phyloP scores from a whole-genome alignment of 2,329 filamentous ascomycete species.

The Pestalotiopsis sp. region DNA sequence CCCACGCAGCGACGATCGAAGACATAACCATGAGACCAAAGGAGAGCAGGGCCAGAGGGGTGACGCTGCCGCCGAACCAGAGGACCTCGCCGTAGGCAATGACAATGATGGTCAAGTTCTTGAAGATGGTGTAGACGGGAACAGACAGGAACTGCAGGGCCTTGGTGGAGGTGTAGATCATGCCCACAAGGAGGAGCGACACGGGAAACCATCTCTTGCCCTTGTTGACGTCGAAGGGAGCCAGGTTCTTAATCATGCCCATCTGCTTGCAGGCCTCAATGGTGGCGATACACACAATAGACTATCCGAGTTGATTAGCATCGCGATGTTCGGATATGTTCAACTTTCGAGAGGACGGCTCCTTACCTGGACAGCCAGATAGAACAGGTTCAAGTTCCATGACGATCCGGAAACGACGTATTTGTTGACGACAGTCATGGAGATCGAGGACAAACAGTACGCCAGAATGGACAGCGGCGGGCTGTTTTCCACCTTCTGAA shows the following conservation, averaged over 20 bases:
- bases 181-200: constrained; percentile 91
- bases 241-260: constrained; percentile 79
- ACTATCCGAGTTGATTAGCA: constrained; percentile 53
- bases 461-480: constrained; percentile 79
- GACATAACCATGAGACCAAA: constrained; percentile 97
- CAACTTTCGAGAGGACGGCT: background rate
- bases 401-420: constrained; percentile 88
- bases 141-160: constrained; percentile 96
- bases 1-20: constrained; percentile 94
- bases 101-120: constrained; percentile 98
- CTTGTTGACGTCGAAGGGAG: constrained; percentile 83
- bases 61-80: constrained; percentile 95
- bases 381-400: constrained; percentile 97
- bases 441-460: constrained; percentile 95
- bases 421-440: constrained; percentile 99
- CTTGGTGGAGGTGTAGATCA: constrained; percentile 98
- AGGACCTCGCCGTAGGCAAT: constrained; percentile 98
- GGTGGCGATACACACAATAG: constrained; percentile 82
- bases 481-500: constrained; percentile 68
- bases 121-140: constrained; percentile 99
- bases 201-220: constrained; percentile 98
- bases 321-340: background rate
- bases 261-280: constrained; percentile 82
- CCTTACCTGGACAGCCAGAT: constrained; percentile 87
- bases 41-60: constrained; percentile 82